Percentiles rank a stretch among this genome's conserved stretches.
phyloP scores from a whole-genome alignment of 345 rosid species.

The Hibiscus tridactylites region DNA sequence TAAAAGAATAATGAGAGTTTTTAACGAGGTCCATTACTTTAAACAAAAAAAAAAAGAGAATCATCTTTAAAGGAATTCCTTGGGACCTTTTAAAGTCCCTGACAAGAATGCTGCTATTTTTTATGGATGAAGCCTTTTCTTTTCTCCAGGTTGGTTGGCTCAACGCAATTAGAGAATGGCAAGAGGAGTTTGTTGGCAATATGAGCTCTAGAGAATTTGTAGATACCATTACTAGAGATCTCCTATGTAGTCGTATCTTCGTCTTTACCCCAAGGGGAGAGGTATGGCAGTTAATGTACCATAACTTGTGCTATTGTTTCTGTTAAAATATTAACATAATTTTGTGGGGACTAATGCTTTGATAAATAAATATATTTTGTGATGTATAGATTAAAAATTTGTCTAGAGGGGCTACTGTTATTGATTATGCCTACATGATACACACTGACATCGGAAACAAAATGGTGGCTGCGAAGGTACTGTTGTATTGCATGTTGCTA shows the following conservation, averaged over 20 bases:
- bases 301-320: neutral
- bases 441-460: slow-evolving; percentile 95
- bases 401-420: slow-evolving; percentile 83
- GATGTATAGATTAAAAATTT: slow-evolving; percentile 74
- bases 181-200: slow-evolving; percentile 98
- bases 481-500: slow-evolving; percentile 4
- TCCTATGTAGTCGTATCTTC: slow-evolving; percentile 87
- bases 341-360: slow-evolving; percentile 8
- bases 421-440: slow-evolving; percentile 96
- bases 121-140: slow-evolving; percentile 23
- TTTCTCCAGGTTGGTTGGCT: slow-evolving; percentile 82
- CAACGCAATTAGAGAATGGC: slow-evolving; percentile 98
- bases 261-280: slow-evolving; percentile 91
- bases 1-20: too few relatives aligned
- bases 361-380: slow-evolving; percentile 9
- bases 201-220: slow-evolving; percentile 99
- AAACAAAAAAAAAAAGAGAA: neutral
- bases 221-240: slow-evolving; percentile 84
- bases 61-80: slow-evolving; percentile 13
- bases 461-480: slow-evolving; percentile 96
- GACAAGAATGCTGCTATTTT: slow-evolving; percentile 21
- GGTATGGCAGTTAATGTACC: slow-evolving; percentile 19
- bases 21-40: too few relatives aligned
- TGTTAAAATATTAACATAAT: neutral
- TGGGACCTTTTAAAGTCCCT: neutral